Evolutionary conservation across 106 monocot genomes (phyloP).

Genomic region (Phalaenopsis equestris): DNA sequence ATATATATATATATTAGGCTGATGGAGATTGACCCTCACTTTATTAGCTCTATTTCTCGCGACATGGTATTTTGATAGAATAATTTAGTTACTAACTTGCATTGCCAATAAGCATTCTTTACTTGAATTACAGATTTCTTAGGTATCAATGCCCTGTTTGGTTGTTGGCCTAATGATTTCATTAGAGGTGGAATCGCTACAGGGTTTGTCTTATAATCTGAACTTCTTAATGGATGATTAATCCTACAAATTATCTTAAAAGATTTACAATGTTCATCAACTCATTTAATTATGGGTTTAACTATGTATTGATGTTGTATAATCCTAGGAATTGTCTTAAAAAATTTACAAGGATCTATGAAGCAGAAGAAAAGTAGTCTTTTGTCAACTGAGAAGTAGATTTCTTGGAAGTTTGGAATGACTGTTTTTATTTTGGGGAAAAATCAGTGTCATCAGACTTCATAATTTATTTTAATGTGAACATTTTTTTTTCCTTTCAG

Average conservation of each 20-base stretch:
- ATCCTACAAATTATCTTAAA: too few species aligned
- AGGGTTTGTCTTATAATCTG: background rate
- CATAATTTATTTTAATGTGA: background rate
- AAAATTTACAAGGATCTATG: background rate
- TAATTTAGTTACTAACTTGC: background rate
- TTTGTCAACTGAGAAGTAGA: background rate
- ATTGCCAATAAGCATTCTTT: background rate
- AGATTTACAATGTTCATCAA: too few species aligned
- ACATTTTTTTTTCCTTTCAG: constrained; percentile 8
- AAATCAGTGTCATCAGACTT: background rate
- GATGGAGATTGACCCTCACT: too few species aligned
- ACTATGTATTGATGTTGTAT: background rate
- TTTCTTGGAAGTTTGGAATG: background rate
- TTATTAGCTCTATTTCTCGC: too few species aligned
- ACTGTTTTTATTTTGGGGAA: background rate
- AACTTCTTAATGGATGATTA: background rate
- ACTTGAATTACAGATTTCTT: background rate
- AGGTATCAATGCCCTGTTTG: background rate
- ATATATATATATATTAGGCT: too few species aligned
- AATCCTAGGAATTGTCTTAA: background rate
- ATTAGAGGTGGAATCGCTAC: background rate
- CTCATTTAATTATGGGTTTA: too few species aligned
- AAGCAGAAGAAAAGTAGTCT: background rate
- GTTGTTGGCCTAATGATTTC: background rate
- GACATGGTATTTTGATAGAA: background rate